Evolutionary conservation across 2,329 filamentous ascomycete species (phyloP), one percentile per base, ranked within the genome.

Genomic region (Aspergillus alliaceus): DNA sequence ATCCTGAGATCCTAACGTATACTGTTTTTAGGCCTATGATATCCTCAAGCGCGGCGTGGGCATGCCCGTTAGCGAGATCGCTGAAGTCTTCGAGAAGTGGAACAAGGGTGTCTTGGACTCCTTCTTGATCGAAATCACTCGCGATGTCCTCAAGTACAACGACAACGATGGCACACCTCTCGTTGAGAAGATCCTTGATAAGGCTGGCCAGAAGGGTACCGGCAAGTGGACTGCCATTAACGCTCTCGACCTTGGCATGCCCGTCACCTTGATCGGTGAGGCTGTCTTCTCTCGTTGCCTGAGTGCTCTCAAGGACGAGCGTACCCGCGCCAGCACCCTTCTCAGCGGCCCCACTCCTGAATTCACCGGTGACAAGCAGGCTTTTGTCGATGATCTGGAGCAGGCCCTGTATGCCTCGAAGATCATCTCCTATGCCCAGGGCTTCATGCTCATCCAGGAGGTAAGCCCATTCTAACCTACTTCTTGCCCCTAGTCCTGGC

Each of bases 221-320:
- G 95, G 95, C 82, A 98, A 99, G 86, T 99, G 95, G 95, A 99
- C 95, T 67, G 93, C 95, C 73, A 96, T 99, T 82, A 99, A 99
- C 81, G 93, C 95, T 66, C 88, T 99, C 60, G 95, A 99, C 78
- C 89, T 99, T 62, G 95, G 95, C 73, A 96, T 96, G 91, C 95
- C 95, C 75, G 95, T 99, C 69, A 98, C 95, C 61, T 83, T 99
- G 70, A 99, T 99, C 69, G 95, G 93, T 62, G 95, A 99, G 85
- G 89, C 95, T 67, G 95, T 99, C 70, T 92, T 98, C 74, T 86
- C 92, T 67, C 91, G 95, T 73, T 98, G 95, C 85, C 78, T 99
- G 78, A 96, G 90, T 68, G 89, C 90, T 64, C 86, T 98, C 81
- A 99, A 99, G 89, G 85, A 85, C 49, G 93, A 99, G 88, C 93